A percentile compares a stretch with the other conserved stretches of the same genome.
These are phyloP conservation scores for Phytophthora tentaculata DNA, from an alignment of 352 stramenopile genomes.

Conservation along the genomic window DNA sequence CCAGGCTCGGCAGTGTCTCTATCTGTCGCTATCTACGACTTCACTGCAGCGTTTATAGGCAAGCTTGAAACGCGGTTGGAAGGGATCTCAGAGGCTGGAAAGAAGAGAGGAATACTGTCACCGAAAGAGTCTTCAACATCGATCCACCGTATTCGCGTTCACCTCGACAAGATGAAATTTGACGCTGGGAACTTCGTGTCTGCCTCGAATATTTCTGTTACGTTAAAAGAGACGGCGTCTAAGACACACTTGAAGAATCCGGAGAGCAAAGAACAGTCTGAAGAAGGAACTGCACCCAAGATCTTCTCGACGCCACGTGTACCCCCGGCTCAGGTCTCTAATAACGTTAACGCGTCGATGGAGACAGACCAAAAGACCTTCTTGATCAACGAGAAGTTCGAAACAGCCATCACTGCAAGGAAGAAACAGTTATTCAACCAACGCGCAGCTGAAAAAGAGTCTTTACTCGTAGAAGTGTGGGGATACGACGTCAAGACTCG, in stretches of 20 bases:
- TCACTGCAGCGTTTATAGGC: constrained; percentile 32
- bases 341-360: neutral
- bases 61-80: constrained; percentile 35
- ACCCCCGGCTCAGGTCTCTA: constrained; percentile 7
- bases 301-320: constrained; percentile 40
- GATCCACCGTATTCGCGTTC: constrained; percentile 28
- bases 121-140: constrained; percentile 17
- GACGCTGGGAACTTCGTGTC: constrained; percentile 17
- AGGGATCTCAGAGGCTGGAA: constrained; percentile 10
- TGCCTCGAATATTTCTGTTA: constrained; percentile 37
- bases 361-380: constrained; percentile 18
- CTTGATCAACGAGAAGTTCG: constrained; percentile 32
- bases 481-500: constrained; percentile 47
- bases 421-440: constrained; percentile 26
- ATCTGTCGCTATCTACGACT: constrained; percentile 44
- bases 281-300: constrained; percentile 13
- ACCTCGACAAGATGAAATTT: constrained; percentile 39
- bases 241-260: constrained; percentile 15
- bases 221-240: constrained; percentile 34
- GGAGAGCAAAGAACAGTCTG: constrained; percentile 4
- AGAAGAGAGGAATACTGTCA: constrained; percentile 34
- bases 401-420: constrained; percentile 24
- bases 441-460: constrained; percentile 35
- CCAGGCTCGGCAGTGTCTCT: constrained; percentile 21
- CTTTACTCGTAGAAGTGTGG: constrained; percentile 60